These are phyloP conservation scores for Garcia nutans DNA, from an alignment of 345 rosid genomes.

Conservation along the genomic window DNA sequence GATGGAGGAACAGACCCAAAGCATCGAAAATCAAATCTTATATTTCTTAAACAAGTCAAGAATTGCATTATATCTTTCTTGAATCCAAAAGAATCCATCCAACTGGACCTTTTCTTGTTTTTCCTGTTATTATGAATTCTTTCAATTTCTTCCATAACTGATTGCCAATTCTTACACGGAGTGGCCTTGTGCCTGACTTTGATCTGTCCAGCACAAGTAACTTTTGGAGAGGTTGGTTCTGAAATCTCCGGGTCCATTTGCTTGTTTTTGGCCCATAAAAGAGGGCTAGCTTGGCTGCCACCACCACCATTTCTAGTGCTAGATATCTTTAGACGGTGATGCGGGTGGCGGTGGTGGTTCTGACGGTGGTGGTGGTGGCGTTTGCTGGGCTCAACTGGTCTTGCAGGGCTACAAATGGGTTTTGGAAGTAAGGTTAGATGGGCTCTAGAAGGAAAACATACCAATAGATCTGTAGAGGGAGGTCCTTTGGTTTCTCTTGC, in stretches of 20 bases:
- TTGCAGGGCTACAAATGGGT: slow-evolving; percentile 73
- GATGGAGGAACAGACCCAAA: slow-evolving; percentile 61
- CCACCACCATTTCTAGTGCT: slow-evolving; percentile 27
- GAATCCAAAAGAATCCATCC: slow-evolving; percentile 59
- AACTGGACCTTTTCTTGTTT: slow-evolving; percentile 36
- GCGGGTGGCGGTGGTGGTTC: slow-evolving; percentile 28
- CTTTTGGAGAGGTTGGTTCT: slow-evolving; percentile 89
- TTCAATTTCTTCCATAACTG: slow-evolving; percentile 57
- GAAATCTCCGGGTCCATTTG: slow-evolving; percentile 47
- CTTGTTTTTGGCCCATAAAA: slow-evolving; percentile 62
- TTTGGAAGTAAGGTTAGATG: slow-evolving; percentile 67
- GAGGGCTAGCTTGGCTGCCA: slow-evolving; percentile 50
- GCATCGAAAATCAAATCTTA: slow-evolving; percentile 61
- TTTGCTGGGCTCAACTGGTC: slow-evolving; percentile 41
- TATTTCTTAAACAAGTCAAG: slow-evolving; percentile 58
- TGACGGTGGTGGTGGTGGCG: slow-evolving; percentile 44
- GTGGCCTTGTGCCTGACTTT: slow-evolving; percentile 63
- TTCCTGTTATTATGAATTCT: slow-evolving; percentile 44
- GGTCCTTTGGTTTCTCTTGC: slow-evolving; percentile 61
- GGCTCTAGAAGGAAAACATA: slow-evolving; percentile 81
- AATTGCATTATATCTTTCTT: slow-evolving; percentile 72
- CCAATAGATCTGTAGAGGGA: slow-evolving; percentile 70
- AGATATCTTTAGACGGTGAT: slow-evolving; percentile 37
- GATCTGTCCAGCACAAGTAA: slow-evolving; percentile 93
- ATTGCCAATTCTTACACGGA: slow-evolving; percentile 73